Evolutionary conservation across 768 basidiomycete genomes (phyloP).

Genomic region (Mycena kentingensis): DNA sequence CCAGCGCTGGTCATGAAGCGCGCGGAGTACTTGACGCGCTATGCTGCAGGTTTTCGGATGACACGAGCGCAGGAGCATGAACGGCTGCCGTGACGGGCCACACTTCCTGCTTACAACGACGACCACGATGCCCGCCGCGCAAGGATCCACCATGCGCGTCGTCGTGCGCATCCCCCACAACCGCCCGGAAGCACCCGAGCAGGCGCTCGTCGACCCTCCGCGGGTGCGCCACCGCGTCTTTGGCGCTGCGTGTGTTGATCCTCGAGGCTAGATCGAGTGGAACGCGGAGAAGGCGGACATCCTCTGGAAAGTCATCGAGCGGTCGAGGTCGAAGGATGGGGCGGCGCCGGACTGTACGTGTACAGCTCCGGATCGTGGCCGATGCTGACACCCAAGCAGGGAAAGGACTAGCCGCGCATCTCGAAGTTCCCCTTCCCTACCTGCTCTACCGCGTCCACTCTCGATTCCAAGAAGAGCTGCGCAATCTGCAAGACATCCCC

Average conservation of each 20-base stretch:
- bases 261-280: conserved; percentile 72
- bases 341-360: conserved; percentile 72
- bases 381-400: conserved; percentile 48
- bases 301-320: conserved; percentile 85
- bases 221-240: conserved; percentile 48
- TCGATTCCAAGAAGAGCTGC: conserved; percentile 83
- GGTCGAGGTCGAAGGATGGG: conserved; percentile 71
- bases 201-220: conserved; percentile 65
- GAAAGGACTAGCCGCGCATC: conserved; percentile 80
- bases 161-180: conserved; percentile 80
- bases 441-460: conserved; percentile 82
- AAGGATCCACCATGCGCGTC: conserved; percentile 56
- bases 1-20: conserved; percentile 52
- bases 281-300: conserved; percentile 80
- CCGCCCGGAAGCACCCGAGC: conserved; percentile 54
- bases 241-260: conserved; percentile 11
- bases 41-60: conserved; percentile 4
- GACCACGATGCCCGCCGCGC: conserved; percentile 33
- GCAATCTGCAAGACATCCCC: conserved; percentile 71
- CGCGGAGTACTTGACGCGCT: conserved; percentile 12
- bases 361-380: conserved; percentile 3
- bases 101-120: too few relatives aligned
- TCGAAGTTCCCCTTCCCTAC: conserved; percentile 82
- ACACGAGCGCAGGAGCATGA: conserved; percentile 21
- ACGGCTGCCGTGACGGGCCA: too few relatives aligned